A percentile compares a stretch with the other conserved stretches of the same genome.
phyloP scores from a whole-genome alignment of 2,329 filamentous ascomycete species.

The Akanthomyces lecanii region DNA sequence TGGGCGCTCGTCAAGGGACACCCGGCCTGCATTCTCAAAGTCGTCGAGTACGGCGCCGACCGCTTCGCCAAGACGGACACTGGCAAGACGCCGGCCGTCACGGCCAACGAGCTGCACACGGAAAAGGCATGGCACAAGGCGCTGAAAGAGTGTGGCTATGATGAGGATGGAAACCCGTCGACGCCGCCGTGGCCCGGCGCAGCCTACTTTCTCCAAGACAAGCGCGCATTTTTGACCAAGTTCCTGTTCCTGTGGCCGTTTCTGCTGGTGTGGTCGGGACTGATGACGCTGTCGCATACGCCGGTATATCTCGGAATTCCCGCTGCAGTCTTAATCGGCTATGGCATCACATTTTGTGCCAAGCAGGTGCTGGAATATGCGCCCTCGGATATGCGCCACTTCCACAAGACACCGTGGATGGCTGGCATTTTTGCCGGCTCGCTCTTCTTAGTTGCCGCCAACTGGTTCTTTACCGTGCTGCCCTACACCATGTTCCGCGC shows the following conservation, averaged over 20 bases:
- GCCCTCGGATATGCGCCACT: conserved; percentile 79
- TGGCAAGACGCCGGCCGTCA: conserved; percentile 83
- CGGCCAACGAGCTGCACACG: conserved; percentile 88
- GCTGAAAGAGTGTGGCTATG: conserved; percentile 78
- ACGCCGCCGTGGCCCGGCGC: conserved; percentile 68
- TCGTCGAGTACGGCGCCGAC: conserved; percentile 93
- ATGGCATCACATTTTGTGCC: conserved; percentile 70
- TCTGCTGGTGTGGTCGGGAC: conserved; percentile 63
- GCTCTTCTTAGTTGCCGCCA: conserved; percentile 72
- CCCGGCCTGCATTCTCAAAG: conserved; percentile 81
- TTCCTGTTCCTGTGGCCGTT: conserved; percentile 92
- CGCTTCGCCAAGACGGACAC: conserved; percentile 84
- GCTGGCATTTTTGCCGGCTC: conserved; percentile 89
- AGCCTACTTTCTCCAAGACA: conserved; percentile 69
- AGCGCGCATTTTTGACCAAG: conserved; percentile 70
- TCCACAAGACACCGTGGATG: conserved; percentile 91
- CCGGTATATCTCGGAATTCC: conserved; percentile 75
- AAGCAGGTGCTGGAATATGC: conserved; percentile 77
- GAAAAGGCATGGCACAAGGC: conserved; percentile 76
- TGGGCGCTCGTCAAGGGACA: conserved; percentile 96
- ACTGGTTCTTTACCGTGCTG: conserved; percentile 71
- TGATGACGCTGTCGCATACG: conserved; percentile 70
- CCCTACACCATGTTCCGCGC: conserved; percentile 37
- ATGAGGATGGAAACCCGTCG: conserved; percentile 68
- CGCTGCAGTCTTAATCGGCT: conserved; percentile 60